Conservation (phyloP, 2,329 filamentous ascomycete genomes). For the Cladophialophora yegresii region DNA sequence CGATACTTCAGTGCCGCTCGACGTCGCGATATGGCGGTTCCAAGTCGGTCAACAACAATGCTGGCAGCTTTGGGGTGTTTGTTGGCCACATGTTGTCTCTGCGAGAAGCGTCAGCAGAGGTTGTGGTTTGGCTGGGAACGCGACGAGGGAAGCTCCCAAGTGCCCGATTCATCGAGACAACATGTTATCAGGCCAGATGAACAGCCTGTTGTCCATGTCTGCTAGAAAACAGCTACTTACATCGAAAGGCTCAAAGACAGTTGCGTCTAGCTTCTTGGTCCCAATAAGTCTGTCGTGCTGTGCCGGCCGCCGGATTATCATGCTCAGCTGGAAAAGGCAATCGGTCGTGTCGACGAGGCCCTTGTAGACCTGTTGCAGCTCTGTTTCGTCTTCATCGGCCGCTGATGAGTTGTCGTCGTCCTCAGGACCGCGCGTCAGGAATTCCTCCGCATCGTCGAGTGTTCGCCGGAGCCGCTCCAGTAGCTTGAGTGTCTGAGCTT, state of each 20-base stretch:
- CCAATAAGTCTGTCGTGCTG: slow-evolving; percentile 42
- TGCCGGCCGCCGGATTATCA: slow-evolving; percentile 44
- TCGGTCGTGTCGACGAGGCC: slow-evolving; percentile 37
- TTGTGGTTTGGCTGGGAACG: background rate
- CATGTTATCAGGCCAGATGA: background rate
- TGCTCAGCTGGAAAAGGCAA: slow-evolving; percentile 43
- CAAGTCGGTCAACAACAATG: slow-evolving; percentile 37
- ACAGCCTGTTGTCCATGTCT: background rate
- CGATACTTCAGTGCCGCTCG: slow-evolving; percentile 46
- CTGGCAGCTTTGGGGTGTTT: slow-evolving; percentile 38
- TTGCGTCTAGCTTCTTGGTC: slow-evolving; percentile 30
- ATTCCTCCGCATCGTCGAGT: slow-evolving; percentile 29
- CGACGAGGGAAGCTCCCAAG: background rate
- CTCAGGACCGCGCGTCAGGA: slow-evolving; percentile 7
- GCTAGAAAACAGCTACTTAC: background rate
- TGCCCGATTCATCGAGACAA: background rate
- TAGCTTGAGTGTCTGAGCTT: slow-evolving; percentile 21
- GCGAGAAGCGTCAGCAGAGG: background rate
- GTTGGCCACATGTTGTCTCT: slow-evolving; percentile 38
- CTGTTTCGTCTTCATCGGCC: slow-evolving; percentile 22
- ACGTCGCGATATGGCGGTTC: slow-evolving; percentile 41
- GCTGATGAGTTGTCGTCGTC: background rate
- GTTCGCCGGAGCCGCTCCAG: slow-evolving; percentile 27
- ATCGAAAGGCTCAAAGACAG: slow-evolving; percentile 38
- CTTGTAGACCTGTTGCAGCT: slow-evolving; percentile 33